Percentiles rank a stretch among this genome's conserved stretches.
phyloP scores from a whole-genome alignment of 805 yeast species.

The Suhomyces kilbournensis region DNA sequence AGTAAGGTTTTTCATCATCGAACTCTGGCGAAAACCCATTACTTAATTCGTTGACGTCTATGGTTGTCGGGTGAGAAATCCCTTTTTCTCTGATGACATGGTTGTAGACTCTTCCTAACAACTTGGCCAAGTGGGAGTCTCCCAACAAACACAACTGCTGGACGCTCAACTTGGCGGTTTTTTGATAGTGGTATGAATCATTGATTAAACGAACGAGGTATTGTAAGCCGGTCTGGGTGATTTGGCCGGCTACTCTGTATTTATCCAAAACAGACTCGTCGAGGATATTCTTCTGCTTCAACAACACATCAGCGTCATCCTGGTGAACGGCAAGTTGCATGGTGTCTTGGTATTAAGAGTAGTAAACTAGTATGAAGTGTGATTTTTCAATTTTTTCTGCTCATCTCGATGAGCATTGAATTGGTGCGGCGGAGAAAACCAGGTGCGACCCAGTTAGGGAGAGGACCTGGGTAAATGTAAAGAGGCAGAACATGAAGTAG shows the following conservation, averaged over 20 bases:
- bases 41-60: conserved; percentile 78
- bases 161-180: conserved; percentile 43
- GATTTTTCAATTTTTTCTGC: conserved; percentile 2
- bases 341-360: conserved; percentile 4
- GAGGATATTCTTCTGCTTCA: conserved; percentile 70
- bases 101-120: conserved; percentile 59
- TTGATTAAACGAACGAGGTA: conserved; percentile 67
- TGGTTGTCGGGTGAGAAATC: conserved; percentile 85
- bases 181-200: conserved; percentile 64
- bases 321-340: conserved; percentile 78
- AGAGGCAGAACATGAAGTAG: neutral
- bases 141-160: conserved; percentile 80
- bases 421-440: neutral
- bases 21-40: conserved; percentile 85
- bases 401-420: conserved; percentile 6
- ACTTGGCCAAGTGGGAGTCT: conserved; percentile 66
- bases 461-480: no score
- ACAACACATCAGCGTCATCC: conserved; percentile 68
- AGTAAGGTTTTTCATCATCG: conserved; percentile 50
- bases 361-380: neutral
- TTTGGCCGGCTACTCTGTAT: conserved; percentile 86
- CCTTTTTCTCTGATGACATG: conserved; percentile 79
- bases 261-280: conserved; percentile 64
- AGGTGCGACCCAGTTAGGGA: neutral
- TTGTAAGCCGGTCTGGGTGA: conserved; percentile 76